These are phyloP conservation scores for Parafenestella ontariensis DNA, from an alignment of 2,329 filamentous ascomycete species.

Conservation along the genomic window DNA sequence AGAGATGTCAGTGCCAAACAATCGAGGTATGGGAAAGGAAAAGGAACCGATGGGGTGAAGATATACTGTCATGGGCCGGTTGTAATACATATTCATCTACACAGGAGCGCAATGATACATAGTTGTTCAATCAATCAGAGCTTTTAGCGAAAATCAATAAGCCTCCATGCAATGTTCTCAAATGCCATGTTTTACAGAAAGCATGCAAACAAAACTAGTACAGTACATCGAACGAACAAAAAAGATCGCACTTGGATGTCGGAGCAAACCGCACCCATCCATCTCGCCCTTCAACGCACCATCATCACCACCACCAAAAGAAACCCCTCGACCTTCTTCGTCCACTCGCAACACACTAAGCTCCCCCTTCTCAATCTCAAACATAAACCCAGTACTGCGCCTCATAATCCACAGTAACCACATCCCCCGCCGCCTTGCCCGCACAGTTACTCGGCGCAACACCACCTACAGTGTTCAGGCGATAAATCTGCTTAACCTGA, in stretches of 20 bases:
- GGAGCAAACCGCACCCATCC: neutral
- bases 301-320: no score
- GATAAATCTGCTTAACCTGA: conserved; percentile 75
- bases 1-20: no score
- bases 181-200: neutral
- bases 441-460: conserved; percentile 74
- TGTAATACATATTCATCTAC: neutral
- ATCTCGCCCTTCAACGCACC: neutral
- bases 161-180: neutral
- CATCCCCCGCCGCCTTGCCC: conserved; percentile 46
- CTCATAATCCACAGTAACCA: conserved; percentile 80
- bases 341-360: no score
- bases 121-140: neutral
- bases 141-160: neutral
- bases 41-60: neutral
- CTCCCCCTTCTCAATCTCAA: neutral
- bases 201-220: neutral
- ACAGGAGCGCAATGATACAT: neutral
- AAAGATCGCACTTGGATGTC: neutral
- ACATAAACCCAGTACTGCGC: conserved; percentile 76
- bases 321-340: no score
- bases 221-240: neutral
- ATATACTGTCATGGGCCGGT: neutral
- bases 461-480: conserved; percentile 83
- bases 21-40: neutral